These are phyloP conservation scores for Sphagnum fallax DNA, from an alignment of 228 moss, liverwort and hornwort genomes.

Conservation along the genomic window DNA sequence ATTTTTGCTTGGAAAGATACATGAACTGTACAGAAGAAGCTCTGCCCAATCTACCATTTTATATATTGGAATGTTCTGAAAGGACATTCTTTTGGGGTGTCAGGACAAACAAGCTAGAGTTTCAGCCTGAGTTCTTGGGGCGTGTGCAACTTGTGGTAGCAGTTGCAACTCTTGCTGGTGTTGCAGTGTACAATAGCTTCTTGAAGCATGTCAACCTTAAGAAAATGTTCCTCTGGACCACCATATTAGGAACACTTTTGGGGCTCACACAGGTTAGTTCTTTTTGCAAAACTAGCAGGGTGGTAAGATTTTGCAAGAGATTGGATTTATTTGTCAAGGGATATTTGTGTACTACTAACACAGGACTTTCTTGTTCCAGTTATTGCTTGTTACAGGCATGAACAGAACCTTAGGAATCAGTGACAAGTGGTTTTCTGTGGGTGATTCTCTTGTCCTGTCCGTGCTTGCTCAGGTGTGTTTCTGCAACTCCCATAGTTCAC, in stretches of 20 bases:
- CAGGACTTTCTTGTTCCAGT: constrained; percentile 20
- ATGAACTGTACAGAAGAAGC: too few species aligned
- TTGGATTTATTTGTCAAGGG: not conserved
- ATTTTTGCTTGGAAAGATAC: too few species aligned
- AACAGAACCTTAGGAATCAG: constrained; percentile 84
- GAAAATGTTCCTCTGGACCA: constrained; percentile 95
- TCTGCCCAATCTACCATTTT: too few species aligned
- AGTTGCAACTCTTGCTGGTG: constrained; percentile 79
- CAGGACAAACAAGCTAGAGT: constrained; percentile 96
- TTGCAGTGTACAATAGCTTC: constrained; percentile 69
- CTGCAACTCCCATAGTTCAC: not conserved
- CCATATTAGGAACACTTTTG: constrained; percentile 55
- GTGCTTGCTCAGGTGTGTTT: constrained; percentile 72
- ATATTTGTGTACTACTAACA: not conserved
- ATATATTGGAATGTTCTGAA: too few species aligned
- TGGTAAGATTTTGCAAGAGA: not conserved
- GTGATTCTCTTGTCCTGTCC: constrained; percentile 71
- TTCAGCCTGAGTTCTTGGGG: constrained; percentile 93
- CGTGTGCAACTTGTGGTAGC: constrained; percentile 83
- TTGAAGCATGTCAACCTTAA: constrained; percentile 69
- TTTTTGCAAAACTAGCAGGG: not conserved
- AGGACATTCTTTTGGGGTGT: not conserved
- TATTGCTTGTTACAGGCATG: constrained; percentile 72
- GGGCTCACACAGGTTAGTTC: constrained; percentile 73
- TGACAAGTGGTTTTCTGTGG: constrained; percentile 90